Evolutionary conservation across 2,329 filamentous ascomycete genomes (phyloP).

Genomic region (Pseudogymnoascus sp.): DNA sequence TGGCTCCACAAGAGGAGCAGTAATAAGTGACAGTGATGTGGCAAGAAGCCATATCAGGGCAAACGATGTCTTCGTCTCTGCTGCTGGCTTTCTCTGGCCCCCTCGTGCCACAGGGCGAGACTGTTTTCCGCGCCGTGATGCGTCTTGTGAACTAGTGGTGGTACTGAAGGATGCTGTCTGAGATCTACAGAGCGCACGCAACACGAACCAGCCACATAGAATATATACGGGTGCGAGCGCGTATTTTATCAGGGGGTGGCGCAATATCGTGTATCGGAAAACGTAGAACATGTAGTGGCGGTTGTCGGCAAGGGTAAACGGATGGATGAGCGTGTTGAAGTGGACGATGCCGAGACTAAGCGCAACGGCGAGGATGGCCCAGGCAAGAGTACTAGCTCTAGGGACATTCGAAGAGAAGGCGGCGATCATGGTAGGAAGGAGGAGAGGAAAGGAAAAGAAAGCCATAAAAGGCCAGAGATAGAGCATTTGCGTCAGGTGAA

Average conservation of each 20-base stretch:
- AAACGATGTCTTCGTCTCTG: constrained; percentile 37
- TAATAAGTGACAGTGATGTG: constrained; percentile 70
- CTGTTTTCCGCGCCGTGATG: constrained; percentile 12
- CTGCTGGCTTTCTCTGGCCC: constrained; percentile 16
- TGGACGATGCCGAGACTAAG: constrained; percentile 46
- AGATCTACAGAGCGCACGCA: constrained; percentile 44
- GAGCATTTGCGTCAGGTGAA: constrained; percentile 86
- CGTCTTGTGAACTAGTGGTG: constrained; percentile 16
- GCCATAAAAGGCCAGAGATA: constrained; percentile 87
- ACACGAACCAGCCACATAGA: constrained; percentile 57
- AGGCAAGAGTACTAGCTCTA: constrained; percentile 16
- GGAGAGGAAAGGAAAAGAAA: constrained; percentile 81
- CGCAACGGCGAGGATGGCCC: not conserved
- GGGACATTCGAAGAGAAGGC: constrained; percentile 34
- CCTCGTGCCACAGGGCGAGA: constrained; percentile 11
- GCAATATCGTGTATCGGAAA: constrained; percentile 73
- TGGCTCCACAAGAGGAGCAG: constrained; percentile 87
- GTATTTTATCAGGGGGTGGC: constrained; percentile 56
- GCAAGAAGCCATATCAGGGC: constrained; percentile 54
- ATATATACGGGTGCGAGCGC: constrained; percentile 63
- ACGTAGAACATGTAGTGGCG: constrained; percentile 96
- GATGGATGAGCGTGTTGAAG: constrained; percentile 89
- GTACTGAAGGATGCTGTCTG: constrained; percentile 16
- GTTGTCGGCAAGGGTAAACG: constrained; percentile 94
- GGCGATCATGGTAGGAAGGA: constrained; percentile 43